These are phyloP conservation scores for Naganishia liquefaciens DNA, from an alignment of 1,284 basidiomycete genomes.

Conservation along the genomic window DNA sequence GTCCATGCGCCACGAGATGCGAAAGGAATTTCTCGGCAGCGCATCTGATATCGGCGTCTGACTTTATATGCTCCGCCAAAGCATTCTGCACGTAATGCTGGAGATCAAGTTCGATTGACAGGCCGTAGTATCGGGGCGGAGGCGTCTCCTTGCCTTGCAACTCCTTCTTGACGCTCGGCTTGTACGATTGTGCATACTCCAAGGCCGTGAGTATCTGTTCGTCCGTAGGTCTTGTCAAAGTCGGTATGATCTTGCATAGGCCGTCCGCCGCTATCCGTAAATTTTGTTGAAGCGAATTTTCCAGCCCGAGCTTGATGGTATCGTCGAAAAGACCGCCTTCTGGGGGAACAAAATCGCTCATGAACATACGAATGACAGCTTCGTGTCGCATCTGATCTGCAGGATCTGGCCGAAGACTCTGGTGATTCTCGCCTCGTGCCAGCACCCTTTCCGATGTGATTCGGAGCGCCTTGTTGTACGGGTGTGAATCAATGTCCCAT, in stretches of 20 bases:
- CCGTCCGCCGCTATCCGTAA: constrained; percentile 65
- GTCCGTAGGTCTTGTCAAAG: constrained; percentile 59
- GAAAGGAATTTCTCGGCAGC: constrained; percentile 59
- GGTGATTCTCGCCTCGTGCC: constrained; percentile 77
- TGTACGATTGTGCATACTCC: constrained; percentile 54
- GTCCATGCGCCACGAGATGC: constrained; percentile 57
- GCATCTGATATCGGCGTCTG: constrained; percentile 40
- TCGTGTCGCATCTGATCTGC: constrained; percentile 66
- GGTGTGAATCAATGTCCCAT: constrained; percentile 67
- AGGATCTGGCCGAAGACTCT: constrained; percentile 68
- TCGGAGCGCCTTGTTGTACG: constrained; percentile 62
- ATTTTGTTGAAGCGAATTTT: constrained; percentile 61
- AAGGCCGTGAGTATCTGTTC: constrained; percentile 66
- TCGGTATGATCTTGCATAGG: constrained; percentile 57
- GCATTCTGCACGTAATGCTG: constrained; percentile 55
- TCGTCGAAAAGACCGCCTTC: constrained; percentile 64
- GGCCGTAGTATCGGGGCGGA: constrained; percentile 68
- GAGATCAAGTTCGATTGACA: constrained; percentile 73
- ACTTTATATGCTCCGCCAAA: constrained; percentile 38
- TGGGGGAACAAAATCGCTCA: constrained; percentile 68
- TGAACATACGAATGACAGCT: constrained; percentile 75
- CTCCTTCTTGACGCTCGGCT: constrained; percentile 51
- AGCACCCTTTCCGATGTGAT: constrained; percentile 75
- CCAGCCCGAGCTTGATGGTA: constrained; percentile 66
- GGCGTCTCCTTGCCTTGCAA: constrained; percentile 46